Evolutionary conservation across 2,329 filamentous ascomycete genomes (phyloP).

Genomic region (Magnaporthales sp.): DNA sequence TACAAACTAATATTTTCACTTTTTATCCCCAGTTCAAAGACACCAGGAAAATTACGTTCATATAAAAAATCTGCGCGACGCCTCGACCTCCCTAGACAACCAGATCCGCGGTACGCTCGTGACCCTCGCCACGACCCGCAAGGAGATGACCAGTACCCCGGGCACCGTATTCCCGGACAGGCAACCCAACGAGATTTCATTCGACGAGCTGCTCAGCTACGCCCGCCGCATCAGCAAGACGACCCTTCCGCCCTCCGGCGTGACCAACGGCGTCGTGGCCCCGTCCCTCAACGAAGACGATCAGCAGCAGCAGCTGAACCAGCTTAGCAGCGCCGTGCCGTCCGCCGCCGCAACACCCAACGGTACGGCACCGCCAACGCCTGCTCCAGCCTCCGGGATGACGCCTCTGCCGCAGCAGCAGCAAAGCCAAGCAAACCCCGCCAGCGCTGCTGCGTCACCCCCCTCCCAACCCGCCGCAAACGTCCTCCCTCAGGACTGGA

Average conservation of each 20-base stretch:
- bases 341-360: conserved; percentile 10
- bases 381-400: conserved; percentile 7
- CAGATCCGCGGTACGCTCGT: conserved; percentile 65
- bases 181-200: conserved; percentile 45
- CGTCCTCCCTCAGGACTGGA: conserved; percentile 38
- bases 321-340: conserved; percentile 7
- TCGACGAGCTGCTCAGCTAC: conserved; percentile 67
- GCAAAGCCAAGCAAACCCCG: conserved; percentile 14
- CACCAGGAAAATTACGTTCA: conserved; percentile 69
- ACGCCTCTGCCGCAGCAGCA: conserved; percentile 9
- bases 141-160: conserved; percentile 58
- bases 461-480: conserved; percentile 14
- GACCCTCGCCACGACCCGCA: conserved; percentile 63
- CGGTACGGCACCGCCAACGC: conserved; percentile 10
- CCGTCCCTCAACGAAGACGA: conserved; percentile 15
- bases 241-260: conserved; percentile 59
- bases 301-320: conserved; percentile 5
- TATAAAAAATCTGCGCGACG: conserved; percentile 59
- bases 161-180: conserved; percentile 45
- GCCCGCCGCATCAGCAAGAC: conserved; percentile 74
- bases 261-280: conserved; percentile 29
- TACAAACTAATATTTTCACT: background rate
- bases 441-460: conserved; percentile 20
- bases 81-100: conserved; percentile 56
- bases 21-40: conserved; percentile 44